These are phyloP conservation scores for Xylaria acuta DNA, from an alignment of 495 filamentous ascomycete species.

Conservation along the genomic window DNA sequence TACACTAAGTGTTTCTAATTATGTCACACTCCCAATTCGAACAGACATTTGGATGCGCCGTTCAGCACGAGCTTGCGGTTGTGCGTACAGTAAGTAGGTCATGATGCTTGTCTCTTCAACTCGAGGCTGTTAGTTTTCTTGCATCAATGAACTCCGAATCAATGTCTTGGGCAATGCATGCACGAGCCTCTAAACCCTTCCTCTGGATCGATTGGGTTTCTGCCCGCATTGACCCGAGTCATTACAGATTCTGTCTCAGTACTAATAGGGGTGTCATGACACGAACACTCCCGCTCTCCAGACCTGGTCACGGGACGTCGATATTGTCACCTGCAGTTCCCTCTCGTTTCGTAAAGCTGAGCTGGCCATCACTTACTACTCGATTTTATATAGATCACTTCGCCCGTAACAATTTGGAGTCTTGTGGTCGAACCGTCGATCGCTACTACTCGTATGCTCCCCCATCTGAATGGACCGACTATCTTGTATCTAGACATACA, in stretches of 20 bases:
- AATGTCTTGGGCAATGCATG: background rate
- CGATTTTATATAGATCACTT: conserved; percentile 7
- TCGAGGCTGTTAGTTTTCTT: too few species aligned
- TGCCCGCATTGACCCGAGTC: too few species aligned
- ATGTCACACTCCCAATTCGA: background rate
- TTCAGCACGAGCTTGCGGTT: background rate
- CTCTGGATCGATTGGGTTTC: background rate
- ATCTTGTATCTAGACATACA: background rate
- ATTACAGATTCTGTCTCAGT: background rate
- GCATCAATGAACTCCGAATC: too few species aligned
- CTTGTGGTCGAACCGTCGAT: background rate
- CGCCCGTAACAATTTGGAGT: background rate
- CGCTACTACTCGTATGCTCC: background rate
- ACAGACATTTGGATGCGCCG: background rate
- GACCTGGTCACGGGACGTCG: conserved; percentile 1
- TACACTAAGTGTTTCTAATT: background rate
- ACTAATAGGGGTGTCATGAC: background rate
- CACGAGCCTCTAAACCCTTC: background rate
- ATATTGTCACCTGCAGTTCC: background rate
- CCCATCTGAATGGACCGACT: background rate
- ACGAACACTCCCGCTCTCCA: background rate
- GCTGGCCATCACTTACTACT: background rate
- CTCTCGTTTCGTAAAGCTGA: background rate
- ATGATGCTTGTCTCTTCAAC: too few species aligned
- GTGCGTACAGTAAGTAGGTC: too few species aligned